Evolutionary conservation across 2,329 filamentous ascomycete genomes (phyloP), one percentile per base, ranked within the genome.

Genomic region (Paracoccidioides brasiliensis): DNA sequence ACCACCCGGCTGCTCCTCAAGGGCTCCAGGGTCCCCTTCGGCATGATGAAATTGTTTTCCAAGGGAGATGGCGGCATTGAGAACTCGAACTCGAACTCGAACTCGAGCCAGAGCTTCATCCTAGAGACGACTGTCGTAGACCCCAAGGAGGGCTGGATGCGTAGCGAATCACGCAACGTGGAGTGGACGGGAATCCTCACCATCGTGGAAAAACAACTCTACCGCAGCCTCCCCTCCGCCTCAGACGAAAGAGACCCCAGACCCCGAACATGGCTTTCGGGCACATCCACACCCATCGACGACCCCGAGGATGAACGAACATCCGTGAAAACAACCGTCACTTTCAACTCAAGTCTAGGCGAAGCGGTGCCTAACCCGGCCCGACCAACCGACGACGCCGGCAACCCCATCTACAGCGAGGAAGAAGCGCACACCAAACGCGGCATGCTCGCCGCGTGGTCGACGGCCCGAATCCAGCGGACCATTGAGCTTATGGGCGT

Each of bases 111-210:
- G 66, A 78, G 75, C 60, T 83, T 80, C 63, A 83, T 84, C 56
- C 74, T 85, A 3, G 82, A 85, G 64, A 81, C 75, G 58, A 82
- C 78, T 55, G 72, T 80, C 7, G 78, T 85, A 14, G 81, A 84
- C 64, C 72, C 80, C 53, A 78, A 75, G 57, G 78, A 83, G 61
- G 82, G 82, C 55, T 82, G 79, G 78, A 84, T 85, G 82, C 74
- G 80, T 64, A 83, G 81, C 0, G 81, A 84, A 62, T 80, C 77
- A 12, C 74, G 76, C 56, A 85, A 85, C 58, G 75, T 85, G 63
- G 81, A 85, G 62, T 84, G 80, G 80, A 83, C 81, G 0, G 81
- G 81, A 38, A 80, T 85, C 22, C 66, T 85, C 38, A 81, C 77
- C 52, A 81, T 85, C 0, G 74, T 84, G 42, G 82, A 85, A 64